Evolutionary conservation across 352 stramenopile species (phyloP).

Genomic region (Pythium guiyangense): DNA sequence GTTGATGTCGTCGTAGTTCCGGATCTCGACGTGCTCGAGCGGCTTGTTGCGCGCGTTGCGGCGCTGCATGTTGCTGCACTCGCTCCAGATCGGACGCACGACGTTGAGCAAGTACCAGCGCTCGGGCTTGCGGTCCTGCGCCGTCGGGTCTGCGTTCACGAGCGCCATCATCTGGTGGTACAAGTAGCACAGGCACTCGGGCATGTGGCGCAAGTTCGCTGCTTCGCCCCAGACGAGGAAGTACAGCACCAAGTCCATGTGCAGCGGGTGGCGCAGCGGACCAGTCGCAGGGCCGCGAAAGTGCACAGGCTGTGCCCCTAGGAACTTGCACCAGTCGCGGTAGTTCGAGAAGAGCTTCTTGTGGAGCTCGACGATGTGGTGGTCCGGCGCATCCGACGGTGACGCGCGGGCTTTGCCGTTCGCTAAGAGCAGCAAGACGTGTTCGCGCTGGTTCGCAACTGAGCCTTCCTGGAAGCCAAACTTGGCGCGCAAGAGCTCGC

Average conservation of each 20-base stretch:
- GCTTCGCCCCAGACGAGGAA: conserved; percentile 97
- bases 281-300: conserved; percentile 18
- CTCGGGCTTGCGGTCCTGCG: conserved; percentile 30
- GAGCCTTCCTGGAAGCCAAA: conserved; percentile 85
- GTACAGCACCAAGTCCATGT: conserved; percentile 95
- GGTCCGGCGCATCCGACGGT: conserved; percentile 38
- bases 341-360: conserved; percentile 78
- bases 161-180: conserved; percentile 86
- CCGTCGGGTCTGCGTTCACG: conserved; percentile 46
- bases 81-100: conserved; percentile 62
- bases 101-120: conserved; percentile 62
- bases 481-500: conserved; percentile 70
- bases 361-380: conserved; percentile 59
- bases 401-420: conserved; percentile 64
- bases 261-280: conserved; percentile 22
- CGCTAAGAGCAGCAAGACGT: conserved; percentile 73
- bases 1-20: conserved; percentile 83
- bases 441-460: conserved; percentile 79
- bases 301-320: conserved; percentile 72
- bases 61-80: conserved; percentile 71
- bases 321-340: conserved; percentile 68
- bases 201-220: conserved; percentile 96
- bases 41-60: conserved; percentile 51
- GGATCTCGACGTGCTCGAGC: conserved; percentile 69
- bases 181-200: conserved; percentile 96